Percentiles rank a stretch among this genome's conserved stretches.
Conservation (phyloP, 495 filamentous ascomycete genomes). For the Penicillium salamii region DNA sequence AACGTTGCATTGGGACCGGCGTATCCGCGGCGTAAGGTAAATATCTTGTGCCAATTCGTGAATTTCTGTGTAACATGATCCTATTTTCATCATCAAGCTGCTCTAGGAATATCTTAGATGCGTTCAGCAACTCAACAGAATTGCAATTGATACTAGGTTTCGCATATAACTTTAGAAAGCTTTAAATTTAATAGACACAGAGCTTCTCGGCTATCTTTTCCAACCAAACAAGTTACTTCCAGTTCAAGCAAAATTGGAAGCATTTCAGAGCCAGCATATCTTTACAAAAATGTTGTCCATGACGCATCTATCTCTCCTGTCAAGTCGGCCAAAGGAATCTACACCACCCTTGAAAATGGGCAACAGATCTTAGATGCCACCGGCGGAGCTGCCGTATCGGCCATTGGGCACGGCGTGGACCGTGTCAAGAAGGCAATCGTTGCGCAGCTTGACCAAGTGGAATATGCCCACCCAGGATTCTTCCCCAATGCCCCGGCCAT, state of each 20-base stretch:
- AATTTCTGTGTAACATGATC: no score
- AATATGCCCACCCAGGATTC: conserved; percentile 39
- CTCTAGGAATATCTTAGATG: not conserved
- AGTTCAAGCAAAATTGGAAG: not conserved
- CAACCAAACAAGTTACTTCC: not conserved
- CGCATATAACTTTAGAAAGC: not conserved
- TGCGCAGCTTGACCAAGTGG: conserved; percentile 32
- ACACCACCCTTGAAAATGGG: conserved; percentile 39
- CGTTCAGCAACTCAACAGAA: not conserved
- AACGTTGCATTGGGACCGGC: not conserved
- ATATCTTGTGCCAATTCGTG: no score
- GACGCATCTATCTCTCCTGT: not conserved
- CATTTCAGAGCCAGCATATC: conserved; percentile 3
- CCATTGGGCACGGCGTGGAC: conserved; percentile 27
- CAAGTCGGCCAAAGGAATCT: conserved; percentile 10
- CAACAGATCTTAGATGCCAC: conserved; percentile 50
- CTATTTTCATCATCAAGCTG: not conserved
- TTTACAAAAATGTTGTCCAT: conserved; percentile 8
- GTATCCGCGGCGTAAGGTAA: not conserved
- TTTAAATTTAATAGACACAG: not conserved
- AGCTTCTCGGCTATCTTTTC: not conserved
- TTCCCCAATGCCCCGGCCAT: conserved; percentile 33
- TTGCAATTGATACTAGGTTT: not conserved
- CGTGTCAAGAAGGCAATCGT: conserved; percentile 34
- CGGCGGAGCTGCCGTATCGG: conserved; percentile 31